These are phyloP conservation scores for Scedosporium dehoogii DNA, from an alignment of 2,329 filamentous ascomycete species.

Conservation along the genomic window DNA sequence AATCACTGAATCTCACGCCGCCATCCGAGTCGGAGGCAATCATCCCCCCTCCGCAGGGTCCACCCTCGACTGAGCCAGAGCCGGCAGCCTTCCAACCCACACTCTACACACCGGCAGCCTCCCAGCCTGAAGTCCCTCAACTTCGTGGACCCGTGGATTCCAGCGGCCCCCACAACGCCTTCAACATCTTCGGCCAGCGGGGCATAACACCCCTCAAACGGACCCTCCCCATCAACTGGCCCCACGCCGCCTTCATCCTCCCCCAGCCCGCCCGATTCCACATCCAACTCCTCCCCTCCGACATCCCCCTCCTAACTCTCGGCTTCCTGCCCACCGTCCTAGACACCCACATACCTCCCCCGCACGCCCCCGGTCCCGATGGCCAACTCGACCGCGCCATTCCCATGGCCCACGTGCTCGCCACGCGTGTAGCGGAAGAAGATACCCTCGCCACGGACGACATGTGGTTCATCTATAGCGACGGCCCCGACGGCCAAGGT, in stretches of 20 bases:
- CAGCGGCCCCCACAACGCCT: no score
- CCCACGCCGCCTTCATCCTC: neutral
- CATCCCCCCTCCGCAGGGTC: no score
- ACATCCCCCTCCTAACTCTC: neutral
- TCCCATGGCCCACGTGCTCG: neutral
- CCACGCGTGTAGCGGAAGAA: neutral
- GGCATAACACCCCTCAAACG: neutral
- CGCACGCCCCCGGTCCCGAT: neutral
- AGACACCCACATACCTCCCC: neutral
- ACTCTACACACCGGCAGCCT: no score
- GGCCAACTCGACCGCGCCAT: no score
- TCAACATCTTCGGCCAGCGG: neutral
- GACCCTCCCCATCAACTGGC: neutral
- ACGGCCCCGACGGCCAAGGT: neutral
- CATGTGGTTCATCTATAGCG: constrained; percentile 3
- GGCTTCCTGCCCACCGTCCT: neutral
- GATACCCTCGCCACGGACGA: neutral
- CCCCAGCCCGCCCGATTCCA: neutral
- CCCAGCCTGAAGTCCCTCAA: no score
- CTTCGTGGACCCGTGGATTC: no score
- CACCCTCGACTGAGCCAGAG: no score
- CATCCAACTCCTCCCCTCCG: neutral
- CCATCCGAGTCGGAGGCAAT: no score
- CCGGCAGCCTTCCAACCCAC: no score
- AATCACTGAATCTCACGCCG: no score